phyloP scores from a whole-genome alignment of 768 basidiomycete species.

The Russula sp. region DNA sequence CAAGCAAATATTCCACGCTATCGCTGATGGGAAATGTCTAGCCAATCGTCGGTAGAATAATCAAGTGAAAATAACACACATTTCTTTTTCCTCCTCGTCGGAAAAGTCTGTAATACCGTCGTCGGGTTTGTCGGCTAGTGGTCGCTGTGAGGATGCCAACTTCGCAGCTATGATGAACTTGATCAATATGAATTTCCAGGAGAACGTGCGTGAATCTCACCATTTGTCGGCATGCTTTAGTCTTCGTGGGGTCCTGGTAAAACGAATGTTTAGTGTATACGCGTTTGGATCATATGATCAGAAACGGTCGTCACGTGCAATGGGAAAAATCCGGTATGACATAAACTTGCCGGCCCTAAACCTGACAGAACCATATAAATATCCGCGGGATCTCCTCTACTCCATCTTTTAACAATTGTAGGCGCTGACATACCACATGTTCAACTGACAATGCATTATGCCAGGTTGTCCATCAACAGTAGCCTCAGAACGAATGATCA shows the following conservation, averaged over 20 bases:
- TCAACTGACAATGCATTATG: constrained; percentile 26
- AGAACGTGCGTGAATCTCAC: not conserved
- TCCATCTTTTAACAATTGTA: constrained; percentile 31
- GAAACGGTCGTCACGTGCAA: not conserved
- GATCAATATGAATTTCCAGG: not conserved
- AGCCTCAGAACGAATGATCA: constrained; percentile 29
- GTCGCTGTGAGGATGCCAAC: not conserved
- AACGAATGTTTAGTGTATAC: not conserved
- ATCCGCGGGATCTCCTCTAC: not conserved
- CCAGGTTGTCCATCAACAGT: constrained; percentile 30
- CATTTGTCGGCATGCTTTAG: not conserved
- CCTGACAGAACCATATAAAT: not conserved
- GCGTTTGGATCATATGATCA: not conserved
- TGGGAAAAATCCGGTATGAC: no score
- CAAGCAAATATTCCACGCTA: constrained; percentile 16
- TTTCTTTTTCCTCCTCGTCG: constrained; percentile 10
- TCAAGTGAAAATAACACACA: constrained; percentile 4
- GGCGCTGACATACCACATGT: constrained; percentile 33
- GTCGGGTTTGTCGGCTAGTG: not conserved
- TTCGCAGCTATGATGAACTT: constrained; percentile 1
- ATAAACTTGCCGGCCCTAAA: constrained; percentile 12
- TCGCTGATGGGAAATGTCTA: constrained; percentile 2
- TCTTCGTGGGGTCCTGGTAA: not conserved
- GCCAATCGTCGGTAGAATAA: not conserved
- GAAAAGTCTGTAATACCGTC: constrained; percentile 1